Base-by-base conservation (phyloP, 805 yeast species). In the Starmerella bombicola region DNA sequence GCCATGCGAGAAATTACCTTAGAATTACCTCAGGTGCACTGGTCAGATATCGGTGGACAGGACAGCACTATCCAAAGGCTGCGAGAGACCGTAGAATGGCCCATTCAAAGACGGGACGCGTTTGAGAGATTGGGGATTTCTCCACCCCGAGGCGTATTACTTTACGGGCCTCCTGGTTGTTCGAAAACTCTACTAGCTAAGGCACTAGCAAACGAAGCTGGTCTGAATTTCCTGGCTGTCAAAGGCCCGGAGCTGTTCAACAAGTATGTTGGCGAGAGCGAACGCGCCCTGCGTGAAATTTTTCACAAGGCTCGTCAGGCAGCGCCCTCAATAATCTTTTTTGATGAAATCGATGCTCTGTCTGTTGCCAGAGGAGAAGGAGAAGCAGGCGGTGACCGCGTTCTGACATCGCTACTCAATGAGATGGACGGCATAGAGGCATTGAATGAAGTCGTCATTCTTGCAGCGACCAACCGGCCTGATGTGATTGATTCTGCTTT, bases 121-220 rank as follows among this genome's bases (percentile, higher is more conserved):
- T 91, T 91, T 58, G 66, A 66, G 16, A 65, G 71, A 31, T 66
- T 91, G 12, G 97, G 97, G 0, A 78, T 91, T 3, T 66, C 73
- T 32, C 85, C 97, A 0, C 99, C 99, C 3, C 80, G 83, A 50
- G 99, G 99, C 28, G 80, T 91, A 1, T 61, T 91, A 35, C 65
- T 91, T 17, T 91, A 91, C 59, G 99, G 99, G 0, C 99, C 99
- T 1, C 97, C 98, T 0, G 98, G 98, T 13, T 88, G 97, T 64
- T 86, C 96, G 9, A 88, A 88, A 55, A 88, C 98, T 0, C 62
- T 88, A 46, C 83, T 94, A 0, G 97, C 96, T 2, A 88, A 88
- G 55, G 96, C 96, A 0, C 63, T 88, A 23, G 97, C 97, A 0
- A 81, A 95, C 0, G 98, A 88, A 61, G 80, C 95, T 1, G 96